Evolutionary conservation across 108 stramenopile species (phyloP), one percentile per base, ranked within the genome.

Genomic region (Pseudonitzschia multiseries): DNA sequence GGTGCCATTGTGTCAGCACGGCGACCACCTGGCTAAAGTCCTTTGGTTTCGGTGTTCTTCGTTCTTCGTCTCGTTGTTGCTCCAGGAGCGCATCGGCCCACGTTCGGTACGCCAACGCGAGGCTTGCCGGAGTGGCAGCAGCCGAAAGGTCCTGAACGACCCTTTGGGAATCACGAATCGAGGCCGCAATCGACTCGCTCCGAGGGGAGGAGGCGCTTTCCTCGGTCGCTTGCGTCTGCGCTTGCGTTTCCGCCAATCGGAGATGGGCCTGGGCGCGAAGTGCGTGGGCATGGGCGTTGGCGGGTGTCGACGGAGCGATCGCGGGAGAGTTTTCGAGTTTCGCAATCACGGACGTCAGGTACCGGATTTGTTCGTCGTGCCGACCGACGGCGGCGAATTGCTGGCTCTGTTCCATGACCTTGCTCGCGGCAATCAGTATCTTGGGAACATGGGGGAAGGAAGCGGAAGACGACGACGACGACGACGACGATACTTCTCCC

Each of bases 271-370:
- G 24, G 6, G 81, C 75, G 29, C 81, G 63, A 20, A 81, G 12
- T 33, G 57, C 71, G 27, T 66, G 61, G 14, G 81, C 81, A 26
- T 73, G 81, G 22, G 81, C 81, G 51, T 77, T 72, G 51, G 63
- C 71, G 20, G 72, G 26, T 12, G 54, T 52, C 5, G 46, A 60
- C 41, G 66, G 57, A 5, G 29, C n/a, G 22, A 56, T 21, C 4
- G 21, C 2, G 5, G 21, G 54, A 5, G 61, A 62, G 32, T 17
- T 20, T 20, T 40, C 61, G 18, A 81, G 31, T 32, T 78, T 69
- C 14, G 18, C 41, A 42, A 81, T 81, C 21, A 77, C 76, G 65
- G 74, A 75, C 57, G 56, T 63, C 52, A 77, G 50, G 28, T 27
- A 73, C 41, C 67, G 51, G 27, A 63, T 40, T 51, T 68, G 46